phyloP scores from a whole-genome alignment of 352 stramenopile genomes.

The Peronospora farinosa region DNA sequence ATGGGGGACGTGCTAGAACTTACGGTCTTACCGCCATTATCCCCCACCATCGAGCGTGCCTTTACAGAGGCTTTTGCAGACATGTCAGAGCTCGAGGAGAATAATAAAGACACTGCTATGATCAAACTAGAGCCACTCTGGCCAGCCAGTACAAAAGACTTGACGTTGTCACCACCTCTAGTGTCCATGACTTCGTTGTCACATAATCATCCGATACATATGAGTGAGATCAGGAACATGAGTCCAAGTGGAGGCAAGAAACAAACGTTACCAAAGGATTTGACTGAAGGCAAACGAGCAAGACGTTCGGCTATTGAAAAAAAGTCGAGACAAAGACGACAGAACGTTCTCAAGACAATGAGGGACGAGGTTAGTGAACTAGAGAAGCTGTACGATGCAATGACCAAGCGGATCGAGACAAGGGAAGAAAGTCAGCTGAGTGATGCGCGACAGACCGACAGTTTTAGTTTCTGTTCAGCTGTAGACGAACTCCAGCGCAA shows the following conservation, averaged over 20 bases:
- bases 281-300: slow-evolving; percentile 29
- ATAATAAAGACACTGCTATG: slow-evolving; percentile 6
- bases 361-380: slow-evolving; percentile 45
- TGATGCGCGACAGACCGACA: background rate
- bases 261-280: slow-evolving; percentile 12
- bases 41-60: slow-evolving; percentile 28
- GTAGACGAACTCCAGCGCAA: slow-evolving; percentile 20
- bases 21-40: slow-evolving; percentile 25
- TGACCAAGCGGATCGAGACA: slow-evolving; percentile 24
- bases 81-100: slow-evolving; percentile 23
- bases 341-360: slow-evolving; percentile 34
- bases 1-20: slow-evolving; percentile 18
- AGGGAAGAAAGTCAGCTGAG: background rate
- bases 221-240: slow-evolving; percentile 22
- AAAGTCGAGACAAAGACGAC: slow-evolving; percentile 39
- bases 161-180: slow-evolving; percentile 6
- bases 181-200: slow-evolving; percentile 30
- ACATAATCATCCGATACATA: slow-evolving; percentile 35
- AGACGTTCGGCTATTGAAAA: slow-evolving; percentile 59
- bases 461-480: background rate
- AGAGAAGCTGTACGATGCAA: slow-evolving; percentile 34
- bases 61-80: slow-evolving; percentile 31
- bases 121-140: slow-evolving; percentile 26
- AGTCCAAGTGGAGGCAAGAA: slow-evolving; percentile 25
- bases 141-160: slow-evolving; percentile 1